Base-by-base conservation (phyloP, 2,329 filamentous ascomycete genomes). In the Aspergillus nomiae region DNA sequence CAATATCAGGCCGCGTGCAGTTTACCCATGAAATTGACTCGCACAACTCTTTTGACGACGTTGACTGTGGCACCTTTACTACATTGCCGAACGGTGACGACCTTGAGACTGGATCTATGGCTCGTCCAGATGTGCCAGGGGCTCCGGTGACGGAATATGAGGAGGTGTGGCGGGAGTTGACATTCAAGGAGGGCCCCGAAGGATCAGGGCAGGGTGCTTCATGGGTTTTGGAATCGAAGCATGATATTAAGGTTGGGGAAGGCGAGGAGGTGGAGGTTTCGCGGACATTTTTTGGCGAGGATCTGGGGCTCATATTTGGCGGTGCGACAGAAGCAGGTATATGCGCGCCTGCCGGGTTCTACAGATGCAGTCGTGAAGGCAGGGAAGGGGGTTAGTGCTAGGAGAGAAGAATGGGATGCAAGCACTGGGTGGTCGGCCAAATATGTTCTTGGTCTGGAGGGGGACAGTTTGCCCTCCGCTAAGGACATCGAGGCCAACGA, bases 81-180 rank as follows among this genome's bases (percentile, higher is more conserved):
- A 64, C 70, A 2, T 70, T 81, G 19, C 74, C 78, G 0, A 80
- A 80, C 56, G 78, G 78, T 2, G 77, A 80, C 53, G 74, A 76
- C 36, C 71, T 81, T 0, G 79, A 81, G 60, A 75, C 70, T 0
- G 79, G 79, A 0, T 67, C 66, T 1, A 81, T 81, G 78, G 71
- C 77, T 26, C 76, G 75, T 16, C 69, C 71, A 26, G 76, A 80
- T 66, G 59, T 74, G 0, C 71, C 74, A 0, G 74, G 74, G 2
- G 67, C 69, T 11, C 74, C 73, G 3, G 63, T 77, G 0, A 71
- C 71, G 4, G 69, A 73, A 9, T 92, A 93, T 67, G 89, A 91
- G 72, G 90, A 92, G 74, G 72, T 90, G 2, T 92, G 89, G 89
- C 74, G 77, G 1, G 85, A 87, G 48, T 73, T 79, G 2, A 69